Conservation (phyloP, 2,329 filamentous ascomycete genomes). For the Trichoderma breve region DNA sequence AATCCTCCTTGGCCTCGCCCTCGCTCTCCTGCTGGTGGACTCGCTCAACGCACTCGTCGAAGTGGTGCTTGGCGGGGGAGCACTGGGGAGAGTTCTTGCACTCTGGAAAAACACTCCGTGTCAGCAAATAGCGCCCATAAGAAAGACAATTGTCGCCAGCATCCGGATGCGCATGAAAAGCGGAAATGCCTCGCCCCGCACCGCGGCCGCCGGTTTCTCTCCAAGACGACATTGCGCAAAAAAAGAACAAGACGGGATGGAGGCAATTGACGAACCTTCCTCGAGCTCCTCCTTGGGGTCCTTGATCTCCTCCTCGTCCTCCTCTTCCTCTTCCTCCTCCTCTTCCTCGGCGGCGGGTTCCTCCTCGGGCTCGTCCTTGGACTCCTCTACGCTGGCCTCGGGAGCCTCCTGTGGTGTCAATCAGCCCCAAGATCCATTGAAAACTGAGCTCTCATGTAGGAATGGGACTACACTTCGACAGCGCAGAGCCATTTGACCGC, state of each 20-base stretch:
- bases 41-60: constrained; percentile 95
- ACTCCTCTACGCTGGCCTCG: constrained; percentile 41
- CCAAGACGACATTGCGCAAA: constrained; percentile 10
- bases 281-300: constrained; percentile 87
- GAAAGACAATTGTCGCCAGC: not conserved
- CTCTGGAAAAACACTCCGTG: constrained; percentile 46
- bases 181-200: constrained; percentile 26
- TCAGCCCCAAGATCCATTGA: constrained; percentile 3
- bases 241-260: not conserved
- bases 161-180: not conserved
- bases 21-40: constrained; percentile 66
- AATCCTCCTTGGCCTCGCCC: constrained; percentile 82
- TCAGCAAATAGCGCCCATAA: constrained; percentile 14
- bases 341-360: constrained; percentile 55
- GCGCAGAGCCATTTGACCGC: not conserved
- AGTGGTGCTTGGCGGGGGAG: constrained; percentile 91
- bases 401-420: constrained; percentile 34
- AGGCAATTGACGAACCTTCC: constrained; percentile 69
- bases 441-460: not conserved
- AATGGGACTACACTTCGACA: not conserved
- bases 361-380: constrained; percentile 46
- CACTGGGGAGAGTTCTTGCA: constrained; percentile 86
- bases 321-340: constrained; percentile 65
- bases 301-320: constrained; percentile 78
- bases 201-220: not conserved